Percentiles rank a stretch among this genome's conserved stretches.
These are phyloP conservation scores for Noccaea bulbosa DNA, from an alignment of 345 rosid genomes.

Conservation along the genomic window DNA sequence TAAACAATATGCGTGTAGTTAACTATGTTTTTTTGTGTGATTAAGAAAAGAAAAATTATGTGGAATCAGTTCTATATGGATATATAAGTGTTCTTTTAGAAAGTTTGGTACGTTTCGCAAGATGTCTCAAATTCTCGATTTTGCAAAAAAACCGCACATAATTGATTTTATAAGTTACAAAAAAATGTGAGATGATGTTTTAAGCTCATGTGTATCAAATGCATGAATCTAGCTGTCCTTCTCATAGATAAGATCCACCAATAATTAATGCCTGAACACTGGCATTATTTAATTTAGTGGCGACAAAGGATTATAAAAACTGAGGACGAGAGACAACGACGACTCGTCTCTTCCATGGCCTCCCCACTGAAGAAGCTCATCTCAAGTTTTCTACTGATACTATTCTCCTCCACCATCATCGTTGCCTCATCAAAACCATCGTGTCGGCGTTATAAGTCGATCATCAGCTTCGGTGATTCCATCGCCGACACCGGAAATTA, in stretches of 20 bases:
- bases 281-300: not conserved
- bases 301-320: not conserved
- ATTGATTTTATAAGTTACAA: too few relatives aligned
- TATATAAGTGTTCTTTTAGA: too few relatives aligned
- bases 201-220: not conserved
- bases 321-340: not conserved
- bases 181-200: not conserved
- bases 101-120: not conserved
- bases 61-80: too few relatives aligned
- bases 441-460: constrained; percentile 35
- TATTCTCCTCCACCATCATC: constrained; percentile 14
- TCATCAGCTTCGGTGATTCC: constrained; percentile 69
- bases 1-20: too few relatives aligned
- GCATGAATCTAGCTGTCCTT: not conserved
- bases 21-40: too few relatives aligned
- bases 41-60: too few relatives aligned
- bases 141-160: not conserved
- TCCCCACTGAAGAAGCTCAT: constrained; percentile 26
- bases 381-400: constrained; percentile 22
- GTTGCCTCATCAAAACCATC: constrained; percentile 8
- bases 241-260: not conserved
- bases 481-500: constrained; percentile 57
- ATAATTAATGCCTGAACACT: not conserved
- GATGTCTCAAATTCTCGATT: not conserved
- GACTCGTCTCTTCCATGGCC: constrained; percentile 30